Evolutionary conservation across 2,329 filamentous ascomycete genomes (phyloP).

Genomic region (Xylaria sp.): DNA sequence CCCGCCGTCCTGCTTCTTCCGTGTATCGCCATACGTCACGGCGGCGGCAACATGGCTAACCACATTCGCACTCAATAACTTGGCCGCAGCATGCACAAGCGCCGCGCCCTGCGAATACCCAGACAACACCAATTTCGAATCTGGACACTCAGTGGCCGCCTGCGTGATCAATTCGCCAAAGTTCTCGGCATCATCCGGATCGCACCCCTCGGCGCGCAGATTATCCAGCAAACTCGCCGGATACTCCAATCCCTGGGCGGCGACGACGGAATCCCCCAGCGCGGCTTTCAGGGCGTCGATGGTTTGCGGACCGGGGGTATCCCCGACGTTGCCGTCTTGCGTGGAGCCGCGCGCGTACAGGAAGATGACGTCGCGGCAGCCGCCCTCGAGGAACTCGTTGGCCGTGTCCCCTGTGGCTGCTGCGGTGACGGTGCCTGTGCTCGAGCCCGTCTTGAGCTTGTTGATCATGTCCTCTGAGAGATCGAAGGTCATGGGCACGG

Average conservation of each 20-base stretch:
- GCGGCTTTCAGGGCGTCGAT: conserved; percentile 59
- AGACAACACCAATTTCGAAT: conserved; percentile 48
- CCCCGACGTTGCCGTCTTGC: conserved; percentile 46
- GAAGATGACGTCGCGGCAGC: conserved; percentile 46
- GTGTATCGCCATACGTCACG: conserved; percentile 51
- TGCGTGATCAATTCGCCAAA: conserved; percentile 43
- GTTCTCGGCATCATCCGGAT: conserved; percentile 40
- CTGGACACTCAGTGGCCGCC: conserved; percentile 47
- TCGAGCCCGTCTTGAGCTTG: conserved; percentile 21
- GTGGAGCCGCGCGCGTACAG: conserved; percentile 49
- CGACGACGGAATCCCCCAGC: conserved; percentile 29
- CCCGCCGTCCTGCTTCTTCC: conserved; percentile 43
- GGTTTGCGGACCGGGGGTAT: conserved; percentile 41
- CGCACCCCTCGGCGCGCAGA: conserved; percentile 39
- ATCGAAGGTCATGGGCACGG: conserved; percentile 29
- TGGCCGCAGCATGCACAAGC: conserved; percentile 49
- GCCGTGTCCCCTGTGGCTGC: conserved; percentile 29
- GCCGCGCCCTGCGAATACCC: conserved; percentile 53
- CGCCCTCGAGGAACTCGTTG: conserved; percentile 46
- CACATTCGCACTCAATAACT: conserved; percentile 37
- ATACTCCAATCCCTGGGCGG: conserved; percentile 38
- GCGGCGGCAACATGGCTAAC: conserved; percentile 45
- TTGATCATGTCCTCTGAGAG: conserved; percentile 21
- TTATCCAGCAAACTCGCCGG: conserved; percentile 35
- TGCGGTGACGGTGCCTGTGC: neutral